Evolutionary conservation across 345 rosid genomes (phyloP).

Genomic region (Linum lewisii): DNA sequence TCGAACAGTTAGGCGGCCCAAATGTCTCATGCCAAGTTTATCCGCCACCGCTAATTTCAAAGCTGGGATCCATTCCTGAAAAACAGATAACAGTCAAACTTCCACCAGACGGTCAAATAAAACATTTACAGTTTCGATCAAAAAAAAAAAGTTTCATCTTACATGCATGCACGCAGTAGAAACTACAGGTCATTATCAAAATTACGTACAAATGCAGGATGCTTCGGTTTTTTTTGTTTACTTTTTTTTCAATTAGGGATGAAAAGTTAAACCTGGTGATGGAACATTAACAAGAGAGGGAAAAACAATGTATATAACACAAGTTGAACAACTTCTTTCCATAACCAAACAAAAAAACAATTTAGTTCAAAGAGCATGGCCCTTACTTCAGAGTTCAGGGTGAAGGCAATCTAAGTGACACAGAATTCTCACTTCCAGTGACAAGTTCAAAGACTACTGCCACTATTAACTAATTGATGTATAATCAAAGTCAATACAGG

Average conservation of each 20-base stretch:
- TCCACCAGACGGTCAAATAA: not conserved
- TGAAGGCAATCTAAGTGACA: not conserved
- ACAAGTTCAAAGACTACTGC: not conserved
- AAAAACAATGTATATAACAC: not conserved
- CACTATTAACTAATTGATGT: not conserved
- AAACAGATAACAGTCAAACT: conserved; percentile 10
- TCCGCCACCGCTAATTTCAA: conserved; percentile 61
- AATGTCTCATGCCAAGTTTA: conserved; percentile 69
- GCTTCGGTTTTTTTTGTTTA: not conserved
- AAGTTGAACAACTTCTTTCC: too few relatives aligned
- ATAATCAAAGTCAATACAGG: not conserved
- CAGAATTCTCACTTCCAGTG: not conserved
- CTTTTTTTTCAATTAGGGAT: not conserved
- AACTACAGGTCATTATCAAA: not conserved
- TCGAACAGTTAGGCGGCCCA: conserved; percentile 63
- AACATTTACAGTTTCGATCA: too few relatives aligned
- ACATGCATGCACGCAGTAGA: not conserved
- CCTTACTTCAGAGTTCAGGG: not conserved
- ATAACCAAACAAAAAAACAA: too few relatives aligned
- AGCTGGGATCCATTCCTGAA: conserved; percentile 86
- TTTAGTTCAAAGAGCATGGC: not conserved
- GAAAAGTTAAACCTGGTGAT: not conserved
- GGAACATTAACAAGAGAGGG: too few relatives aligned
- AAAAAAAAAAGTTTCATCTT: not conserved
- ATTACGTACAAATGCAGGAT: not conserved